Evolutionary conservation across 257 asterid species (phyloP), one percentile per base, ranked within the genome.

Genomic region (Nicotiana undulata): DNA sequence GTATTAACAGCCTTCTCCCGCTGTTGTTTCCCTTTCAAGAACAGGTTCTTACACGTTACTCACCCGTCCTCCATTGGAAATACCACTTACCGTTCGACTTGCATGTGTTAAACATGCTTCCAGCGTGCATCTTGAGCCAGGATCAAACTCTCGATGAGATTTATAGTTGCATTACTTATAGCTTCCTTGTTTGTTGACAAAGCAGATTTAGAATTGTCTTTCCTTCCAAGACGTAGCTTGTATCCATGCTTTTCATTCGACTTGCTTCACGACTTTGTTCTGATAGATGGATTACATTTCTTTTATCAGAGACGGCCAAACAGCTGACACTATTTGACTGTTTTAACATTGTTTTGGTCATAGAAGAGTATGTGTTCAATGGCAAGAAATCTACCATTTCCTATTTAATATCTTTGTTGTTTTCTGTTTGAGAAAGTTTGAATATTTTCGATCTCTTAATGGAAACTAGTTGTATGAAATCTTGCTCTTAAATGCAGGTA

Each of bases 401-500:
- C 8, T 64, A 22, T 7, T 49, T 65, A 65, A 65, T 65, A 40
- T 2, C 22, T 34, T 65, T 65, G 75, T 65, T 8, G 32, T 31
- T 65, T 65, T 12, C 52, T 65, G 52, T 2, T 65, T 32, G 51
- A 65, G 51, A 26, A 17, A 34, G 75, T 66, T 9, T 0, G 29
- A 32, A 18, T 0, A 0, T 37, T 18, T 34, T 2, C 1, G 2
- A 34, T 66, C 75, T 66, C 58, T 16, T 66, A 52, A 15, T 52
- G n/a, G 18, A 52, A 13, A 52, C 58, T 52, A 52, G 58, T 12
- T 12, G 1, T 52, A 52, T 52, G 32, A 20, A 31, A 68, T 68
- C 56, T 68, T 68, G 56, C 76, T 68, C n/a, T 68, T 22, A 9
- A 20, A 22, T 70, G 88, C 91, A 93, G 97, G 80, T 83, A 75